phyloP scores from a whole-genome alignment of 2,329 filamentous ascomycete species.

The Elsinoe australis region DNA sequence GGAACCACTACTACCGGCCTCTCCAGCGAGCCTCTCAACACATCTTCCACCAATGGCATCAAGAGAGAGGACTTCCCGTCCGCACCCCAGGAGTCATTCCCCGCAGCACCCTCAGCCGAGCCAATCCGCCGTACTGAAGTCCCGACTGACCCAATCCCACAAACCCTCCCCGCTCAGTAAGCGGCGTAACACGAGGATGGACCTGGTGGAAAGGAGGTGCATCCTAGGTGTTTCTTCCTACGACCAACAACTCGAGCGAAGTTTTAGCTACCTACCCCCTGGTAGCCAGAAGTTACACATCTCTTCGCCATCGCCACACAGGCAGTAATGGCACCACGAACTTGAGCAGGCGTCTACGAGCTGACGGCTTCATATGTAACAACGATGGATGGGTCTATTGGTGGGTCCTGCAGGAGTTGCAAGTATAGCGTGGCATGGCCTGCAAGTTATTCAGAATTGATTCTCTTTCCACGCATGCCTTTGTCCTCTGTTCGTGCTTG shows the following conservation, averaged over 20 bases:
- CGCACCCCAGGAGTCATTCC: slow-evolving; percentile 17
- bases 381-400: not conserved
- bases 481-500: too few relatives aligned
- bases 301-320: not conserved
- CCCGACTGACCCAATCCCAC: slow-evolving; percentile 4
- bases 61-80: slow-evolving; percentile 22
- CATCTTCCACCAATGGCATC: slow-evolving; percentile 19
- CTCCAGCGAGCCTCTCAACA: too few relatives aligned
- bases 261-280: not conserved
- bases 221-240: not conserved
- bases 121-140: not conserved
- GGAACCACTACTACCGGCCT: slow-evolving; percentile 19
- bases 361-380: not conserved
- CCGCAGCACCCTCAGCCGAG: not conserved
- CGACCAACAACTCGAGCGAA: not conserved
- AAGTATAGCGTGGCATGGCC: slow-evolving; percentile 10
- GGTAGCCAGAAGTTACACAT: not conserved
- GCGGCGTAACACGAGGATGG: not conserved
- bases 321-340: not conserved
- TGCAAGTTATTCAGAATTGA: too few relatives aligned
- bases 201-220: not conserved
- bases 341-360: not conserved
- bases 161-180: slow-evolving; percentile 11
- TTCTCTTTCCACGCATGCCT: too few relatives aligned
- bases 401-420: not conserved